Evolutionary conservation across 805 yeast genomes (phyloP), one percentile per base, ranked within the genome.

Genomic region (Saturnispora dispora): DNA sequence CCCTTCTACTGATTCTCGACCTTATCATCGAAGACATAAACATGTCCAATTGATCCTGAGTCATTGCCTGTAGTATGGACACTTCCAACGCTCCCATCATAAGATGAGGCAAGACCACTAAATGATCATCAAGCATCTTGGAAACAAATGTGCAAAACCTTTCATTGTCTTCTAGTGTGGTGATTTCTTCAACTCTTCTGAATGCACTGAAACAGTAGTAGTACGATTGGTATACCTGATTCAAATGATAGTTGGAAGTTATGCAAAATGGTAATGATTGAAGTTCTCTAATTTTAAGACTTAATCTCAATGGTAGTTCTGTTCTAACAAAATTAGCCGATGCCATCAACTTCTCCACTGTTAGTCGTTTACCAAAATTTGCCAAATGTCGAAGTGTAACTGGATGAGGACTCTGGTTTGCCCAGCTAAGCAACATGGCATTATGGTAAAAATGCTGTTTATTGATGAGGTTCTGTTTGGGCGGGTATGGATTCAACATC

Each of bases 51-150:
- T 82, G 71, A 2, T 71, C 67, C 52, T 79, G 82, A 3, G 88
- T 83, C 60, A 85, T 74, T 39, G 71, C 68, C 48, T 73, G 66
- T 46, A 83, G 63, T 36, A 83, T 79, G 13, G 85, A 78, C 55
- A 83, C 83, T 60, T 91, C 97, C 45, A 89, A 70, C 1, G 95
- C 88, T 1, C 98, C 98, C 89, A 89, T 86, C 74, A 91, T 85
- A 53, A 90, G 71, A 64, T 90, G 91, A 1, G 97, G 93, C 53
- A 91, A 72, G 55, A 88, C 86, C 50, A 84, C 71, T 46, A 88
- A 75, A 67, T 91, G 96, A 60, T 82, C 85, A 64, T 84, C 88
- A 57, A 91, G 70, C 55, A 89, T 76, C 32, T 75, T 71, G 27
- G 78, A 74, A 51, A 90, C 69, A 49, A 80, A 75, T 25, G 71